Percentiles rank a stretch among this genome's conserved stretches.
phyloP scores from a whole-genome alignment of 176 grass and related monocot species.

The Rhynchospora pubera region DNA sequence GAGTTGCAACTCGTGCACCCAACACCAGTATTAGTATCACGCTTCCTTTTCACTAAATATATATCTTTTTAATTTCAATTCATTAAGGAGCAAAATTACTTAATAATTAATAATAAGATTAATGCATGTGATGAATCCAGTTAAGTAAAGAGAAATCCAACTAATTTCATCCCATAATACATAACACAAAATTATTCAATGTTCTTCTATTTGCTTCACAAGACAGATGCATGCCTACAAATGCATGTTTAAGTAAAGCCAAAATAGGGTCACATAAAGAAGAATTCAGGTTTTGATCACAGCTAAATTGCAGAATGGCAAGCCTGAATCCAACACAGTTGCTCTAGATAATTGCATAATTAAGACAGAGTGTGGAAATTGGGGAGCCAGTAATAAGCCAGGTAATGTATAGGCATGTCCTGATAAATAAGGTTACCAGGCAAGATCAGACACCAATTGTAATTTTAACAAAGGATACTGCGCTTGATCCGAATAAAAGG shows the following conservation, averaged over 20 bases:
- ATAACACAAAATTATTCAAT: neutral
- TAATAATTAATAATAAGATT: constrained; percentile 28
- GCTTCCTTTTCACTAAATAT: constrained; percentile 95
- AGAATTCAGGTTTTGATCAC: neutral
- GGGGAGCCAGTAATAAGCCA: neutral
- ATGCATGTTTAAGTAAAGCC: neutral
- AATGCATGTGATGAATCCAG: neutral
- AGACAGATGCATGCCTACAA: neutral
- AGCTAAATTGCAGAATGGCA: neutral
- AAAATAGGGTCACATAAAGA: neutral
- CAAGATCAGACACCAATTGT: neutral
- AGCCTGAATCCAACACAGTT: neutral
- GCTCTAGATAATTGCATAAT: neutral
- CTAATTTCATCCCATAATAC: neutral
- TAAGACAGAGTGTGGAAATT: neutral
- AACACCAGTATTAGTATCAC: constrained; percentile 47
- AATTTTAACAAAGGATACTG: constrained; percentile 69
- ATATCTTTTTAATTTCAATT: constrained; percentile 48
- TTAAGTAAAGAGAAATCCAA: neutral
- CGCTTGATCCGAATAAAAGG: constrained; percentile 69
- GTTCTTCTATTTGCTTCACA: neutral
- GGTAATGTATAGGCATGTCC: neutral
- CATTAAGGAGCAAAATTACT: neutral
- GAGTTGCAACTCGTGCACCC: constrained; percentile 72
- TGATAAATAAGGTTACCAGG: neutral